Evolutionary conservation across 1,139 yeast species (phyloP).

Genomic region (Candida sp.): DNA sequence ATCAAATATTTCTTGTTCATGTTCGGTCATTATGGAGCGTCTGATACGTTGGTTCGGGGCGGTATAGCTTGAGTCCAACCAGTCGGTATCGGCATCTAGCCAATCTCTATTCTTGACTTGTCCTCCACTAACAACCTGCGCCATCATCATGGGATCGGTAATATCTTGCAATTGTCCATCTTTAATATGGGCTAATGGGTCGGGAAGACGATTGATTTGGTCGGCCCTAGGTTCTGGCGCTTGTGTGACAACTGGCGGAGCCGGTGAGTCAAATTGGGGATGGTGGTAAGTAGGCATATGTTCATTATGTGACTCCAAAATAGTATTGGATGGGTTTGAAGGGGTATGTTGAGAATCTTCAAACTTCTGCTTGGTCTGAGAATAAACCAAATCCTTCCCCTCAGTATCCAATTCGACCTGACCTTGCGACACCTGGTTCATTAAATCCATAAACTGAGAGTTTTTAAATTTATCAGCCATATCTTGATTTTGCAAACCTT

Average conservation of each 20-base stretch:
- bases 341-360: background rate
- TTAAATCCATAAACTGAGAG: slow-evolving; percentile 38
- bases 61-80: slow-evolving; percentile 14
- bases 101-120: slow-evolving; percentile 35
- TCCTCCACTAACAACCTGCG: slow-evolving; percentile 39
- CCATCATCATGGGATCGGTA: slow-evolving; percentile 36
- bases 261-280: slow-evolving; percentile 2
- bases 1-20: slow-evolving; percentile 38
- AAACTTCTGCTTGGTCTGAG: slow-evolving; percentile 14
- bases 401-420: slow-evolving; percentile 31
- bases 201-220: slow-evolving; percentile 31
- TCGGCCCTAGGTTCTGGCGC: slow-evolving; percentile 9
- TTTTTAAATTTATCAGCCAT: slow-evolving; percentile 33
- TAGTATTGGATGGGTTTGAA: background rate
- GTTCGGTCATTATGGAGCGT: slow-evolving; percentile 21
- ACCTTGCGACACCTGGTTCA: slow-evolving; percentile 36
- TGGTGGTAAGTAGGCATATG: slow-evolving; percentile 3
- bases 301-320: slow-evolving; percentile 1
- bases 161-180: slow-evolving; percentile 33
- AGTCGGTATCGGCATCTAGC: slow-evolving; percentile 33
- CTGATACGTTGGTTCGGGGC: slow-evolving; percentile 6
- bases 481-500: slow-evolving; percentile 15
- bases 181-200: slow-evolving; percentile 44
- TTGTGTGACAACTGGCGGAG: slow-evolving; percentile 2
- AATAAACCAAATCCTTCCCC: slow-evolving; percentile 37